A percentile compares a stretch with the other conserved stretches of the same genome.
These are phyloP conservation scores for Vaccinium vitisidaea DNA, from an alignment of 148 eudicot species.

Conservation along the genomic window DNA sequence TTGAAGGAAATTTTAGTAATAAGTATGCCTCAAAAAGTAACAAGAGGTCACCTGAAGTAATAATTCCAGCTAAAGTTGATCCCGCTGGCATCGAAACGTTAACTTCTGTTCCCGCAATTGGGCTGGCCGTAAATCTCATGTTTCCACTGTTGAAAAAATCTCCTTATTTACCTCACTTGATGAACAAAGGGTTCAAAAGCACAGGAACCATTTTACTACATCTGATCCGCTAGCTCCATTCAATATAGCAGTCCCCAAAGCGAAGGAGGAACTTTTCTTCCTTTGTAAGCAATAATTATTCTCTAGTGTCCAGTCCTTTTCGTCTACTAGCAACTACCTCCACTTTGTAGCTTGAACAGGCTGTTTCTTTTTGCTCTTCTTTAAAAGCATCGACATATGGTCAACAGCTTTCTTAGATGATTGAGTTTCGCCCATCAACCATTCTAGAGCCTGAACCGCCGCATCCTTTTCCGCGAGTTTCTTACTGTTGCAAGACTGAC, in stretches of 20 bases:
- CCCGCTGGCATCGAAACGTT: not conserved
- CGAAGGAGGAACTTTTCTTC: not conserved
- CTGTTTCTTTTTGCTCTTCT: slow-evolving; percentile 60
- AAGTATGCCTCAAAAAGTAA: slow-evolving; percentile 9
- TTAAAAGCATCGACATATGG: slow-evolving; percentile 62
- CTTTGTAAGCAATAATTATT: not conserved
- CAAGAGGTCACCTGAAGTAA: slow-evolving; percentile 10
- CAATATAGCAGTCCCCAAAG: not conserved
- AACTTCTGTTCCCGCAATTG: not conserved
- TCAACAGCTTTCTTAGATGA: slow-evolving; percentile 52
- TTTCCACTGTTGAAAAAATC: not conserved
- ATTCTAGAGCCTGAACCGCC: slow-evolving; percentile 75
- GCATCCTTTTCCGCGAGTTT: slow-evolving; percentile 92
- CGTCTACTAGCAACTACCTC: slow-evolving; percentile 25
- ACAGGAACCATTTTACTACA: not conserved
- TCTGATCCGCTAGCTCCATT: not conserved
- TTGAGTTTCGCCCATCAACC: slow-evolving; percentile 78
- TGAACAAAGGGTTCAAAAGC: not conserved
- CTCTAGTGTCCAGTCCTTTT: not conserved
- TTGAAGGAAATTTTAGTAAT: not conserved
- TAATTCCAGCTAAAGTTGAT: not conserved
- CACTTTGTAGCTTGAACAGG: slow-evolving; percentile 24
- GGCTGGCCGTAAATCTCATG: not conserved
- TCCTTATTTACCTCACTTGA: not conserved
- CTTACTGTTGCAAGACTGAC: slow-evolving; percentile 70